Conservation (phyloP, 495 filamentous ascomycete genomes). For the Talaromyces trachyspermus region DNA sequence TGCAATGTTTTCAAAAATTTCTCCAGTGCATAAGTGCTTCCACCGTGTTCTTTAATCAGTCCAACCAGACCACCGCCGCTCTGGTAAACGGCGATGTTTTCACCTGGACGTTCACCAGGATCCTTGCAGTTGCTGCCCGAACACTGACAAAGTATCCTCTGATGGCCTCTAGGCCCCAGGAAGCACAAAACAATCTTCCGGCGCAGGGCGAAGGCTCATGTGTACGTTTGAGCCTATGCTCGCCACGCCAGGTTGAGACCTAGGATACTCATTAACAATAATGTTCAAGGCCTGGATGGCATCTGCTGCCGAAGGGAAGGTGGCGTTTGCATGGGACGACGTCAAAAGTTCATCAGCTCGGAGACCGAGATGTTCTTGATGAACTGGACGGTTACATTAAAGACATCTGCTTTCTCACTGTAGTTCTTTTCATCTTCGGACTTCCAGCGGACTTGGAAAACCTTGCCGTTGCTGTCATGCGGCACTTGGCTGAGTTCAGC, state of each 20-base stretch:
- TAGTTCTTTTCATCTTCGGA: conserved; percentile 34
- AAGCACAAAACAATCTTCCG: conserved; percentile 25
- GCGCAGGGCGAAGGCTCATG: conserved; percentile 19
- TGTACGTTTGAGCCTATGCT: conserved; percentile 36
- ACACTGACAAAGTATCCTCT: conserved; percentile 65
- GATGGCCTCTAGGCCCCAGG: conserved; percentile 40
- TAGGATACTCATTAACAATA: conserved; percentile 34
- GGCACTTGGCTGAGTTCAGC: conserved; percentile 23
- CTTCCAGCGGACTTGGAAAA: conserved; percentile 33
- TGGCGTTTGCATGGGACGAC: conserved; percentile 33
- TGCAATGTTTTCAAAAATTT: conserved; percentile 40
- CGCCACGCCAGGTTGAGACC: conserved; percentile 23
- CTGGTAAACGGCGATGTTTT: conserved; percentile 38
- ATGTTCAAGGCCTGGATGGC: conserved; percentile 49
- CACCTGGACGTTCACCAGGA: conserved; percentile 54
- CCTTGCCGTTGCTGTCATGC: not conserved
- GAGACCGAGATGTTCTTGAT: conserved; percentile 39
- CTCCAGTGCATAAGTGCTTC: conserved; percentile 19
- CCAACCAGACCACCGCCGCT: conserved; percentile 21
- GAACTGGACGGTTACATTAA: conserved; percentile 35
- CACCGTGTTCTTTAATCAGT: conserved; percentile 13
- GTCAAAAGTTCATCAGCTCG: conserved; percentile 44
- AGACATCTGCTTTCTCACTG: conserved; percentile 30
- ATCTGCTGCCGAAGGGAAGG: conserved; percentile 32
- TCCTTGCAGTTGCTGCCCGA: conserved; percentile 54